These are phyloP conservation scores for Forsythia viridissima DNA, from an alignment of 257 asterid genomes.

Conservation along the genomic window DNA sequence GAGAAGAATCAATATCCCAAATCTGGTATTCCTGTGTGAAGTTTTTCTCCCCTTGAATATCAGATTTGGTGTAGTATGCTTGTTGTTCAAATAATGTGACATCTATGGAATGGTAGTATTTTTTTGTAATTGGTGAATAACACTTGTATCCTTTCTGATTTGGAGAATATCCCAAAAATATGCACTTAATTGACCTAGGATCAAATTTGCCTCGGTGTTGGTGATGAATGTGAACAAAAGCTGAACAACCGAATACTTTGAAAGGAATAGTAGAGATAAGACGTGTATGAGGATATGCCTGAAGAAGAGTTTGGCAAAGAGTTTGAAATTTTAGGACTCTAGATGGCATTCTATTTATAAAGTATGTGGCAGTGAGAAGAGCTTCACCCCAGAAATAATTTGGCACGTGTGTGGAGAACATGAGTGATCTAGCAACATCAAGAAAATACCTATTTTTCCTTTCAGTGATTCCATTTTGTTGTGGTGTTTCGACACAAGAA, in stretches of 20 bases:
- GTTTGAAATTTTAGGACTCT: too few species aligned
- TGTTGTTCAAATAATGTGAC: conserved; percentile 1
- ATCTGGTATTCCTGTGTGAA: too few species aligned
- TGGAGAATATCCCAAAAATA: background rate
- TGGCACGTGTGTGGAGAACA: background rate
- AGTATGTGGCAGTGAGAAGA: background rate
- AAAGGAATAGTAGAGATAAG: background rate
- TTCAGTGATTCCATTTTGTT: too few species aligned
- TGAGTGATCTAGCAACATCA: background rate
- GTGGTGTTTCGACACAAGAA: too few species aligned
- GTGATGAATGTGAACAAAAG: background rate
- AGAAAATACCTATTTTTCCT: background rate
- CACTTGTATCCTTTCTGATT: conserved; percentile 8
- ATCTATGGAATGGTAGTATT: conserved; percentile 10
- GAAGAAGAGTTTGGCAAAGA: too few species aligned
- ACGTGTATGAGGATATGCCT: too few species aligned
- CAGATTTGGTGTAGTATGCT: background rate
- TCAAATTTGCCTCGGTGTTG: background rate
- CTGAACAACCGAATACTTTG: background rate
- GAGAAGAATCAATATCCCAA: too few species aligned
- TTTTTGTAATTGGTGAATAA: background rate
- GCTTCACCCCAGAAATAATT: background rate
- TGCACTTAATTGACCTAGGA: background rate
- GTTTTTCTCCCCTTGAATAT: too few species aligned
- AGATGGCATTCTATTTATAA: background rate